Percentiles rank a stretch among this genome's conserved stretches.
Conservation (phyloP, 148 eudicot genomes). For the Vaccinium corymbosum region DNA sequence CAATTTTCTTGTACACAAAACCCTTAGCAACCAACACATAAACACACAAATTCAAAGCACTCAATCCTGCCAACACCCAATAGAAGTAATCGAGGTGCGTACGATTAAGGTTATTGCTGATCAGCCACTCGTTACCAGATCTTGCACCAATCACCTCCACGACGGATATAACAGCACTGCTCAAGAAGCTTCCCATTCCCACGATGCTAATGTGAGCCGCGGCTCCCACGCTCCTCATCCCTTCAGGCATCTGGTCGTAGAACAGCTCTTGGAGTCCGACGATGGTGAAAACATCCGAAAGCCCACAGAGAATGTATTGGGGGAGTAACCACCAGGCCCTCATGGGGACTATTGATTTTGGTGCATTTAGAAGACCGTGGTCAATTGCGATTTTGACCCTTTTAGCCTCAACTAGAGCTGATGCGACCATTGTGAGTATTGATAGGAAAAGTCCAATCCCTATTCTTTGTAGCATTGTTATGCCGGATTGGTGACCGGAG, state of each 20-base stretch:
- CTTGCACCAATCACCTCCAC: conserved; percentile 42
- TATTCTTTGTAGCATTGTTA: conserved; percentile 56
- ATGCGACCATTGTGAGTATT: conserved; percentile 36
- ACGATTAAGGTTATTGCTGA: conserved; percentile 37
- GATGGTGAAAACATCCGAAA: conserved; percentile 46
- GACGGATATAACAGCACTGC: conserved; percentile 39
- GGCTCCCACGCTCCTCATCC: conserved; percentile 67
- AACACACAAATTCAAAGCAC: conserved; percentile 38
- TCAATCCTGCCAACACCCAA: conserved; percentile 55
- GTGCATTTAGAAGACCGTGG: conserved; percentile 33
- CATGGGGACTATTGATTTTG: conserved; percentile 48
- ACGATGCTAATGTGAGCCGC: conserved; percentile 48
- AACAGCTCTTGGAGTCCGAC: conserved; percentile 79
- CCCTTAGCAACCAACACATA: conserved; percentile 40
- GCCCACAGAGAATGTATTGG: conserved; percentile 49
- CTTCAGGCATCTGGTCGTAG: conserved; percentile 74
- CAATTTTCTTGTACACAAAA: conserved; percentile 44
- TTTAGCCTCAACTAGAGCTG: conserved; percentile 54
- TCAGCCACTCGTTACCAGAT: conserved; percentile 44
- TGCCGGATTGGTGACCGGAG: conserved; percentile 48
- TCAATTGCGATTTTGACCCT: conserved; percentile 34
- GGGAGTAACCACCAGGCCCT: conserved; percentile 58
- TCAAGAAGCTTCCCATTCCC: conserved; percentile 59
- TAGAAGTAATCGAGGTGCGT: conserved; percentile 53
- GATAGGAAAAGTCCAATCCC: conserved; percentile 48